A percentile compares a stretch with the other conserved stretches of the same genome.
phyloP scores from a whole-genome alignment of 108 stramenopile species.

The Nitzschia putrida region DNA sequence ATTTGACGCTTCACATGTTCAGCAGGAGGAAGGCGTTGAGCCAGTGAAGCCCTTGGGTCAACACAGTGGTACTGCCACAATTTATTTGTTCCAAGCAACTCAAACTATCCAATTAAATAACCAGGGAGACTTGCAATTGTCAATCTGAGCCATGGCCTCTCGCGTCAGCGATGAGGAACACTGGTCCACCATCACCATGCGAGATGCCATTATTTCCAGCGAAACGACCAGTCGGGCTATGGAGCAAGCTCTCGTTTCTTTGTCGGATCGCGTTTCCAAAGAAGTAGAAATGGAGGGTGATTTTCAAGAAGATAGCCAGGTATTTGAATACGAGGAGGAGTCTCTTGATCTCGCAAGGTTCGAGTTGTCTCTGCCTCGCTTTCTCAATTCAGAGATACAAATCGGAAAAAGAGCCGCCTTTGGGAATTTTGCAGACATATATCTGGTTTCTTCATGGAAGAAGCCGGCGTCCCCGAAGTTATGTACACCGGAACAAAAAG shows the following conservation, averaged over 20 bases:
- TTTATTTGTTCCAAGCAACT: too few relatives aligned
- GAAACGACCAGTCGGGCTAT: constrained; percentile 12
- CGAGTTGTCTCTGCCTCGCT: constrained; percentile 21
- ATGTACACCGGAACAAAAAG: constrained; percentile 14
- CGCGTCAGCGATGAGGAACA: too few relatives aligned
- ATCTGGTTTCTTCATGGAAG: constrained; percentile 7
- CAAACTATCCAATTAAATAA: too few relatives aligned
- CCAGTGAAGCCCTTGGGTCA: too few relatives aligned
- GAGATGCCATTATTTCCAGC: constrained; percentile 17
- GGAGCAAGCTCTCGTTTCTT: constrained; percentile 20
- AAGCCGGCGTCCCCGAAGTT: neutral
- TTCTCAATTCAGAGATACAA: constrained; percentile 35
- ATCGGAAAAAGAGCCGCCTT: constrained; percentile 28
- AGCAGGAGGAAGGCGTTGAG: too few relatives aligned
- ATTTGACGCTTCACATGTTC: too few relatives aligned
- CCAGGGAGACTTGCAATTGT: too few relatives aligned
- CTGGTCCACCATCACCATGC: constrained; percentile 31
- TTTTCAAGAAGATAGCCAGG: neutral
- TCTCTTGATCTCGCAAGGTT: constrained; percentile 14
- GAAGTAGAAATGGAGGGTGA: neutral
- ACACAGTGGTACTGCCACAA: too few relatives aligned
- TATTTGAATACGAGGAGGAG: neutral
- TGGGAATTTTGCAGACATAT: constrained; percentile 47
- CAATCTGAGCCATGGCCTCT: too few relatives aligned
- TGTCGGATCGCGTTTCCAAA: constrained; percentile 31